Conservation (phyloP, 768 basidiomycete species). For the Termitomyces bulborhizus region DNA sequence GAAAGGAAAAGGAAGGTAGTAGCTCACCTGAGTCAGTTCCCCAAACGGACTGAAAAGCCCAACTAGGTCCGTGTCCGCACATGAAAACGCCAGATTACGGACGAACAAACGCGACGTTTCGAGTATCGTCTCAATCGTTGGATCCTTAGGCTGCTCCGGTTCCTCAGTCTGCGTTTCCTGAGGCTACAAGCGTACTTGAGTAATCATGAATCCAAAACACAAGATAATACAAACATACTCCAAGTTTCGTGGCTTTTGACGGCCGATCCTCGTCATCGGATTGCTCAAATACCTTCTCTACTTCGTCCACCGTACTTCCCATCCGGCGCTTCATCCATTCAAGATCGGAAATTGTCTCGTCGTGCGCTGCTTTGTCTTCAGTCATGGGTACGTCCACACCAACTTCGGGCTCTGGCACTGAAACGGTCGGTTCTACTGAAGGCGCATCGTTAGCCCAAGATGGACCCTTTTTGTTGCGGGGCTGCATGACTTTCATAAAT, state of each 20-base stretch:
- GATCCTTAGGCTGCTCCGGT: constrained; percentile 22
- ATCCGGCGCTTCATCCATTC: constrained; percentile 73
- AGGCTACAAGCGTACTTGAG: neutral
- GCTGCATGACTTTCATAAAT: constrained; percentile 74
- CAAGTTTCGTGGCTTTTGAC: neutral
- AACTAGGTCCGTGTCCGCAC: constrained; percentile 63
- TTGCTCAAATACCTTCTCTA: constrained; percentile 53
- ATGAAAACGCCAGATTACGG: constrained; percentile 90
- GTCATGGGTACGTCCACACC: constrained; percentile 4
- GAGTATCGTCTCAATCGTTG: constrained; percentile 49
- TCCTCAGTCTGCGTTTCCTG: neutral
- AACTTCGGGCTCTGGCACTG: constrained; percentile 4
- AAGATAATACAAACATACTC: neutral
- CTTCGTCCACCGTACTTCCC: constrained; percentile 36
- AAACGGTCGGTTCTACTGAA: constrained; percentile 6
- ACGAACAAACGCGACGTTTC: constrained; percentile 81
- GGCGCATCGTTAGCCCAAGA: constrained; percentile 57
- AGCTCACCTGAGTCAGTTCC: constrained; percentile 66
- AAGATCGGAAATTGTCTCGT: constrained; percentile 51
- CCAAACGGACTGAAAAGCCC: constrained; percentile 67
- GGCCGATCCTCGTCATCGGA: constrained; percentile 47
- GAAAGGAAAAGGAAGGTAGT: constrained; percentile 7
- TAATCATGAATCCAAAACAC: neutral
- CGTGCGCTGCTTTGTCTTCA: constrained; percentile 16
- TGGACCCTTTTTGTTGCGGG: constrained; percentile 48